Conservation (phyloP, 768 basidiomycete genomes). For the Russula lepida region DNA sequence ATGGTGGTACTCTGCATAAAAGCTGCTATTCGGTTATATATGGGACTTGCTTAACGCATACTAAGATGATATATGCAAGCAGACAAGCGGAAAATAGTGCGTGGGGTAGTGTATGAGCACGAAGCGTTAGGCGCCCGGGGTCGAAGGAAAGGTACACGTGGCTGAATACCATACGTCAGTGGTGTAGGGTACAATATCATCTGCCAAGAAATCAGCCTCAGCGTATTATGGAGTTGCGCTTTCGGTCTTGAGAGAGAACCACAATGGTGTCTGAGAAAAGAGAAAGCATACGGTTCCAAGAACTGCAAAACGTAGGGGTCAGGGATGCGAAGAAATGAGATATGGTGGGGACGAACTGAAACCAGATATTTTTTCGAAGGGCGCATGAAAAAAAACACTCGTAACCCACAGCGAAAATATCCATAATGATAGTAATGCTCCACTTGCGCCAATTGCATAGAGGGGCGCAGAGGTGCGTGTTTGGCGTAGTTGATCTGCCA, state of each 20-base stretch:
- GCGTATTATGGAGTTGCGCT: neutral
- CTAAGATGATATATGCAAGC: neutral
- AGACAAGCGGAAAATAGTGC: neutral
- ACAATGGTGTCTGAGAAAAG: conserved; percentile 27
- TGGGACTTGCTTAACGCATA: neutral
- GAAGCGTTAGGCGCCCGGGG: neutral
- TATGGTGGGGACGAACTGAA: conserved; percentile 47
- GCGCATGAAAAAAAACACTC: conserved; percentile 84
- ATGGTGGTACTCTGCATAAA: conserved; percentile 13
- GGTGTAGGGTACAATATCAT: neutral
- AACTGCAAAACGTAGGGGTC: conserved; percentile 24
- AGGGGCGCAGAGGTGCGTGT: conserved; percentile 39
- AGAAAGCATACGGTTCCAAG: conserved; percentile 32
- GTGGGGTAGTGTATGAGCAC: neutral
- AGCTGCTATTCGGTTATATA: neutral
- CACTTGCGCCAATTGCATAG: conserved; percentile 39
- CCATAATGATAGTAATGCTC: conserved; percentile 52
- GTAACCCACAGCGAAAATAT: conserved; percentile 72
- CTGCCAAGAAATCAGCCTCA: no score
- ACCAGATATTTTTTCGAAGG: conserved; percentile 80
- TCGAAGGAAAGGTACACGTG: neutral
- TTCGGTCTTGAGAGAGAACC: neutral
- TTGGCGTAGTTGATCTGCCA: conserved; percentile 63
- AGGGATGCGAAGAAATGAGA: no score
- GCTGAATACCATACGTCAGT: neutral